Evolutionary conservation across 139 green algal genomes (phyloP).

Genomic region (Edaphochlamys debaryana): DNA sequence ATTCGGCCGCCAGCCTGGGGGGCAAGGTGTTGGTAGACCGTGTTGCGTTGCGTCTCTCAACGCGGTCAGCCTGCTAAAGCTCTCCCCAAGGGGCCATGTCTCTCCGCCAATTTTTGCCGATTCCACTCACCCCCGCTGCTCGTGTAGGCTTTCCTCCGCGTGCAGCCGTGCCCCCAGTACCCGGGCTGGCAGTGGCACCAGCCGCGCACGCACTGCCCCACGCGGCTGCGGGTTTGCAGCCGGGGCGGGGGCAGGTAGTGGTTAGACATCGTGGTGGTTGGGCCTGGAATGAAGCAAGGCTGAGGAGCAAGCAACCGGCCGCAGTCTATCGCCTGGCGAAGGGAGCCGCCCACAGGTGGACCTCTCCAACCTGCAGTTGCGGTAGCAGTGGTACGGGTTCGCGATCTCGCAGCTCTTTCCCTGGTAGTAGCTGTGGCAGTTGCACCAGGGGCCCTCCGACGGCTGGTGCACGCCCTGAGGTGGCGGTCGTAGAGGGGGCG

Average conservation of each 20-base stretch:
- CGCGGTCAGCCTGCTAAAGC: no score
- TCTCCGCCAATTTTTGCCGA: no score
- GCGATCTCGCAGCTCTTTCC: constrained; percentile 4
- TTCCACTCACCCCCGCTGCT: constrained; percentile 18
- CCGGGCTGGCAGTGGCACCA: constrained; percentile 55
- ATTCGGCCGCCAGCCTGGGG: constrained; percentile 32
- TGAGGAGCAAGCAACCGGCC: no score
- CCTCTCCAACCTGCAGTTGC: constrained; percentile 15
- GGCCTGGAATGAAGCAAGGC: no score
- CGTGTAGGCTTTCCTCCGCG: constrained; percentile 35
- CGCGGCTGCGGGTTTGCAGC: background rate
- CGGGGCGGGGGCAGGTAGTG: no score
- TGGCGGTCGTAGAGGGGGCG: no score
- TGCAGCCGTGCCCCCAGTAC: constrained; percentile 54
- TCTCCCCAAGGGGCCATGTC: no score
- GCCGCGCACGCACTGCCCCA: constrained; percentile 37
- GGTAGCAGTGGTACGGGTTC: constrained; percentile 22
- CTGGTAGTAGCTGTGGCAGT: constrained; percentile 18
- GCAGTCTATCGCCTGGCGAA: no score
- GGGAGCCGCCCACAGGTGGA: no score
- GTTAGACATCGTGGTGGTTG: no score
- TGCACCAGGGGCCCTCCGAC: constrained; percentile 17
- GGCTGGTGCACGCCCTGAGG: background rate
- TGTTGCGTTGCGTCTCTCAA: no score
- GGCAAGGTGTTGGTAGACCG: background rate